phyloP scores from a whole-genome alignment of 768 basidiomycete species.

The Clitopilus hobsonii region DNA sequence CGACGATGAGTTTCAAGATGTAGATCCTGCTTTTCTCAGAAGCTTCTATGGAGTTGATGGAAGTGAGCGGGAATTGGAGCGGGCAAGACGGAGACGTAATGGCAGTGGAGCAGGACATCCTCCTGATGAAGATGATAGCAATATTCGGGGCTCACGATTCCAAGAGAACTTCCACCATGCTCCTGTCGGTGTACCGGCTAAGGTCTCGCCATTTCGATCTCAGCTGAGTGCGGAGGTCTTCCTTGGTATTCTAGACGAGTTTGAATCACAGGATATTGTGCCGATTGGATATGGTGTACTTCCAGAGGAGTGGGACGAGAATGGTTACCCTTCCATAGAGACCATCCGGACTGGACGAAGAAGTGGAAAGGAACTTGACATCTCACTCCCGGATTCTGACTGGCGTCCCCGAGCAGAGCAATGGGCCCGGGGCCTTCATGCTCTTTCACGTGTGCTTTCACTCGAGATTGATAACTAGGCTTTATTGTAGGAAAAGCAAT shows the following conservation, averaged over 20 bases:
- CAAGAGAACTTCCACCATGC: not conserved
- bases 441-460: not conserved
- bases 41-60: not conserved
- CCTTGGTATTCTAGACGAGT: not conserved
- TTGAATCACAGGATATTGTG: not conserved
- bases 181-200: not conserved
- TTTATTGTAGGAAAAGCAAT: too few relatives aligned
- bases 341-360: not conserved
- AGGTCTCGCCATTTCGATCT: not conserved
- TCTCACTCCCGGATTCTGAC: not conserved
- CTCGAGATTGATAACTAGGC: not conserved
- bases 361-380: not conserved
- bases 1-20: not conserved
- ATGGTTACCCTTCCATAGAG: not conserved
- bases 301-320: not conserved
- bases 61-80: not conserved
- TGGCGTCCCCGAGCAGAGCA: not conserved
- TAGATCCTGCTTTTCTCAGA: not conserved
- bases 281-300: not conserved
- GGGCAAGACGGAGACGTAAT: too few relatives aligned
- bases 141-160: too few relatives aligned
- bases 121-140: too few relatives aligned
- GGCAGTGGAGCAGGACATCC: too few relatives aligned
- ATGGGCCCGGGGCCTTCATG: not conserved
- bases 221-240: not conserved